Percentiles rank a stretch among this genome's conserved stretches.
phyloP scores from a whole-genome alignment of 139 green algal genomes.

The Coccomyxa sp. region DNA sequence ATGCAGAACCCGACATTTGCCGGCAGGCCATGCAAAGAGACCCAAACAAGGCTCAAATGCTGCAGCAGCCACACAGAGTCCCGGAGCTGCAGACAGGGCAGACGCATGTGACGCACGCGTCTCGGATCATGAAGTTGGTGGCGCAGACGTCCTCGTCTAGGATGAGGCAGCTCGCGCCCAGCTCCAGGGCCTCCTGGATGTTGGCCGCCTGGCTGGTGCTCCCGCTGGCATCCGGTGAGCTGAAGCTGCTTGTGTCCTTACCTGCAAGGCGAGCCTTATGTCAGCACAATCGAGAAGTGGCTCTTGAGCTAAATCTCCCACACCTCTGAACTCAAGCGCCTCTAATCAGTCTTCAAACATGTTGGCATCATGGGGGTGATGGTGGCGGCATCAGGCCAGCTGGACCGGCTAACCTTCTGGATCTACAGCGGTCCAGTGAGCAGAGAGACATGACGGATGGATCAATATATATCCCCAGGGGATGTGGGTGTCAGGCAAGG shows the following conservation, averaged over 20 bases:
- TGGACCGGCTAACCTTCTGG: too few relatives aligned
- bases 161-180: slow-evolving; percentile 37
- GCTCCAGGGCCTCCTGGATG: slow-evolving; percentile 61
- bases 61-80: not conserved
- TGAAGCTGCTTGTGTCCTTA: slow-evolving; percentile 43
- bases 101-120: too few relatives aligned
- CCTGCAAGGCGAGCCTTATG: not conserved
- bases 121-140: slow-evolving; percentile 73
- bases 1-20: not conserved
- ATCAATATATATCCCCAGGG: too few relatives aligned
- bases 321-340: too few relatives aligned
- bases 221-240: slow-evolving; percentile 50
- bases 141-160: slow-evolving; percentile 72
- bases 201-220: slow-evolving; percentile 61
- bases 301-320: too few relatives aligned
- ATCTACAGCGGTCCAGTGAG: too few relatives aligned
- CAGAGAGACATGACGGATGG: too few relatives aligned
- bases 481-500: too few relatives aligned
- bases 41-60: not conserved
- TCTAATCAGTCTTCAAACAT: too few relatives aligned
- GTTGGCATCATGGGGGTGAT: too few relatives aligned
- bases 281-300: too few relatives aligned
- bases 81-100: slow-evolving; percentile 44
- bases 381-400: too few relatives aligned
- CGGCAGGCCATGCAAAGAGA: not conserved